Evolutionary conservation across 1,139 yeast species (phyloP).

Genomic region (Hyphopichia buzzinii): DNA sequence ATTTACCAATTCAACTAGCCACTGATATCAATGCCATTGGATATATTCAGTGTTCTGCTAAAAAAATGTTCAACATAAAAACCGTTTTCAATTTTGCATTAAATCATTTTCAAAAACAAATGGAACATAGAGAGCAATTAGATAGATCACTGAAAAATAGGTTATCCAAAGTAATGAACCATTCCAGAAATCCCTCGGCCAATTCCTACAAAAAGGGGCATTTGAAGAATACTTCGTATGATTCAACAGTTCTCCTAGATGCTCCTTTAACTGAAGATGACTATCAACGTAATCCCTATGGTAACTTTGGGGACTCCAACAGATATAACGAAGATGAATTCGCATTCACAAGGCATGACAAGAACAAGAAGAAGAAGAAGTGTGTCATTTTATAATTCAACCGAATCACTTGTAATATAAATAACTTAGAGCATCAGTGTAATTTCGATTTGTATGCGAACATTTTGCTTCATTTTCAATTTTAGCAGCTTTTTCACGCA

Average conservation of each 20-base stretch:
- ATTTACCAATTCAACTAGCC: slow-evolving; percentile 57
- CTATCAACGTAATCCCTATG: slow-evolving; percentile 30
- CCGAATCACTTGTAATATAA: no score
- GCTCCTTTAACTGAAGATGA: slow-evolving; percentile 39
- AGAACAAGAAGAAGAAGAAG: slow-evolving; percentile 25
- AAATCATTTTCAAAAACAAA: slow-evolving; percentile 33
- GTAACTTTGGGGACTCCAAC: slow-evolving; percentile 20
- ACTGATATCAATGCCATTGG: slow-evolving; percentile 67
- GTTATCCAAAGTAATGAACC: slow-evolving; percentile 33
- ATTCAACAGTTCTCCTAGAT: slow-evolving; percentile 37
- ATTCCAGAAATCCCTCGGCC: slow-evolving; percentile 25
- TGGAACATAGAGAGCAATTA: slow-evolving; percentile 37
- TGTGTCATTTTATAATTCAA: no score
- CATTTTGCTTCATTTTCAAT: no score
- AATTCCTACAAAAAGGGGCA: slow-evolving; percentile 30
- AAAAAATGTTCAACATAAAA: slow-evolving; percentile 60
- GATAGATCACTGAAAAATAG: slow-evolving; percentile 35
- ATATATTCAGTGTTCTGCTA: slow-evolving; percentile 82
- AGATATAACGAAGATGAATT: slow-evolving; percentile 42
- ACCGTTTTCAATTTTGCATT: slow-evolving; percentile 63
- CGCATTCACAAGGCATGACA: slow-evolving; percentile 37
- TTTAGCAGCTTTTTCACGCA: no score
- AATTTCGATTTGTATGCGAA: no score
- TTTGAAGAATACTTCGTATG: slow-evolving; percentile 36
- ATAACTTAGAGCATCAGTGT: no score